phyloP scores from a whole-genome alignment of 2,329 filamentous ascomycete species.

The Trichoderma semiorbis region DNA sequence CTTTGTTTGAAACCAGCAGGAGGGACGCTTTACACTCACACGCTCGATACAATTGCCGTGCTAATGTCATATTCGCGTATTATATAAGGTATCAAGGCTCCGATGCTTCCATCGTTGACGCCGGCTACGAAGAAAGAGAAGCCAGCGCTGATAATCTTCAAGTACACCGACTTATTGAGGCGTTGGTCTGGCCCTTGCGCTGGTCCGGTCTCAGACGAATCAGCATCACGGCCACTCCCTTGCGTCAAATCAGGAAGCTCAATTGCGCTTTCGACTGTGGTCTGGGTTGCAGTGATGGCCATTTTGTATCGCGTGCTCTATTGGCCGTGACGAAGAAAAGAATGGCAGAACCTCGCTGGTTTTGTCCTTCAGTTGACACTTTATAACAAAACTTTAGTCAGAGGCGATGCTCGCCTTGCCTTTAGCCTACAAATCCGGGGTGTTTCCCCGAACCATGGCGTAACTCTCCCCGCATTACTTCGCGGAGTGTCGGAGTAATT shows the following conservation, averaged over 20 bases:
- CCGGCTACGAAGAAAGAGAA: slow-evolving; percentile 65
- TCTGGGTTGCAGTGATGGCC: slow-evolving; percentile 5
- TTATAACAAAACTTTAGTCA: background rate
- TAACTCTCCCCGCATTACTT: background rate
- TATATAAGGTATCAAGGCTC: slow-evolving; percentile 61
- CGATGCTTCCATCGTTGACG: slow-evolving; percentile 62
- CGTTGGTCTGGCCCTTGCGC: background rate
- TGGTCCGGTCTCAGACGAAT: background rate
- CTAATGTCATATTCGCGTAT: slow-evolving; percentile 53
- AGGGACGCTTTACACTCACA: slow-evolving; percentile 34
- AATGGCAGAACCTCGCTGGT: background rate
- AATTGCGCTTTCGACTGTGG: background rate
- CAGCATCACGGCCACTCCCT: background rate
- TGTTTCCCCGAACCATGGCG: background rate
- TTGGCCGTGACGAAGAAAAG: background rate
- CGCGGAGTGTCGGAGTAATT: background rate
- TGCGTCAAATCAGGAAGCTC: background rate
- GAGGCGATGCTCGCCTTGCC: background rate
- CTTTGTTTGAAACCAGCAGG: background rate
- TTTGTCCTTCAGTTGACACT: background rate
- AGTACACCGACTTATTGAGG: slow-evolving; percentile 26
- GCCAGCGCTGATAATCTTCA: slow-evolving; percentile 53
- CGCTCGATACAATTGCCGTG: slow-evolving; percentile 48
- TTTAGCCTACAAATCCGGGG: background rate
- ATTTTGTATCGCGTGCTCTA: background rate